phyloP scores from a whole-genome alignment of 2,329 filamentous ascomycete genomes.

The Penicillium nordicum region DNA sequence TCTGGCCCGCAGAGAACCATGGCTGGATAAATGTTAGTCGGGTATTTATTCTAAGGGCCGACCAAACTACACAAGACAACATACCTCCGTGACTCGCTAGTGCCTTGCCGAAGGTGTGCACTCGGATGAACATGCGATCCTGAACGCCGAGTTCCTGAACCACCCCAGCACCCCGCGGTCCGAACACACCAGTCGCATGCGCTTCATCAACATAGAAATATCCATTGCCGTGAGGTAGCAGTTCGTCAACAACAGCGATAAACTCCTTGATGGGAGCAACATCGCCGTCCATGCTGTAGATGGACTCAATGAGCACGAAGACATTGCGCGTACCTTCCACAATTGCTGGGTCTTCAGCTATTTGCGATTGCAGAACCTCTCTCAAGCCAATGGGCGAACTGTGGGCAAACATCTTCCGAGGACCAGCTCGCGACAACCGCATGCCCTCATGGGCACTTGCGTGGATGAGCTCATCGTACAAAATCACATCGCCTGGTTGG shows the following conservation, averaged over 20 bases:
- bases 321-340: conserved; percentile 49
- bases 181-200: conserved; percentile 52
- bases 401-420: conserved; percentile 47
- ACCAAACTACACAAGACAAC: conserved; percentile 20
- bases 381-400: conserved; percentile 31
- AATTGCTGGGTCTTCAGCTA: conserved; percentile 31
- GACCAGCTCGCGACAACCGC: conserved; percentile 55
- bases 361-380: background rate
- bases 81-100: conserved; percentile 64
- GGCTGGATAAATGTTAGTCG: conserved; percentile 37
- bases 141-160: conserved; percentile 52
- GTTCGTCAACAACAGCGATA: conserved; percentile 53
- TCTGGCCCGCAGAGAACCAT: conserved; percentile 60
- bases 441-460: conserved; percentile 78
- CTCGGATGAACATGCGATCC: conserved; percentile 47
- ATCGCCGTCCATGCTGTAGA: conserved; percentile 85
- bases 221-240: conserved; percentile 56
- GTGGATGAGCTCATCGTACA: conserved; percentile 74
- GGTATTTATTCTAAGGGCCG: background rate
- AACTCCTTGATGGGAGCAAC: conserved; percentile 62
- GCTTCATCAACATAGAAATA: conserved; percentile 58
- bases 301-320: conserved; percentile 65
- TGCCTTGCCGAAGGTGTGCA: conserved; percentile 56
- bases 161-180: conserved; percentile 48
- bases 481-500: conserved; percentile 58